Percentiles rank a stretch among this genome's conserved stretches.
phyloP scores from a whole-genome alignment of 208 protist genomes.

The Trypanosoma cruzi region DNA sequence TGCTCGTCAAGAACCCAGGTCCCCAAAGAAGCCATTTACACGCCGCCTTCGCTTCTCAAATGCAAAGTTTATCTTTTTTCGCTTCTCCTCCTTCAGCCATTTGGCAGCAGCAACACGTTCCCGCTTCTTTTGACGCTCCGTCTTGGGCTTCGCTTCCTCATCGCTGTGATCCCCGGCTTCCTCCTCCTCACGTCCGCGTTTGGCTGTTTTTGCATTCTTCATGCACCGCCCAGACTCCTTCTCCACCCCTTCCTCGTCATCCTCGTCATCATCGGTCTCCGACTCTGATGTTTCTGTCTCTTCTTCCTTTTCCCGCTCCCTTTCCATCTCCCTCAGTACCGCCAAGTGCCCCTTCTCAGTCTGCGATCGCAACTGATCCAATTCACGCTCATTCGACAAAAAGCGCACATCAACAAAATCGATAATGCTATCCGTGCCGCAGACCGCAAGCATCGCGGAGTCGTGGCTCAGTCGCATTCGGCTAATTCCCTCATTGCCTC shows the following conservation, averaged over 20 bases:
- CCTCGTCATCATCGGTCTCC: constrained; percentile 14
- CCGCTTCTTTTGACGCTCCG: constrained; percentile 61
- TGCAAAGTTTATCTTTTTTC: constrained; percentile 86
- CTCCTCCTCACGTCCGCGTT: constrained; percentile 13
- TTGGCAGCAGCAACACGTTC: constrained; percentile 75
- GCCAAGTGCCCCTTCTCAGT: constrained; percentile 80
- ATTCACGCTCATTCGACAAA: constrained; percentile 69
- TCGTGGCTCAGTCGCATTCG: constrained; percentile 81
- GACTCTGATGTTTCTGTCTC: constrained; percentile 22
- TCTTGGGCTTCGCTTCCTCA: constrained; percentile 27
- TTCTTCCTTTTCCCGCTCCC: constrained; percentile 45
- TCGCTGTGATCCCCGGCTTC: not conserved
- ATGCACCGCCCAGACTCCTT: not conserved
- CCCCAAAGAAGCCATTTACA: constrained; percentile 86
- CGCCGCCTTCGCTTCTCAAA: constrained; percentile 86
- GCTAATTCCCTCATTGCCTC: constrained; percentile 73
- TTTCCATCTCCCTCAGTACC: constrained; percentile 68
- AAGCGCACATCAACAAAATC: constrained; percentile 92
- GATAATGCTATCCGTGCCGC: constrained; percentile 78
- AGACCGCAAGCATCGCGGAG: constrained; percentile 73
- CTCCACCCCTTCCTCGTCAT: no score
- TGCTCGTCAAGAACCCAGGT: constrained; percentile 40
- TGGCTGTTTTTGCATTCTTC: constrained; percentile 2
- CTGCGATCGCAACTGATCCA: constrained; percentile 73
- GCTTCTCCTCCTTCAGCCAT: constrained; percentile 88